phyloP scores from a whole-genome alignment of 2,329 filamentous ascomycete species.

The Xylariales sp. region DNA sequence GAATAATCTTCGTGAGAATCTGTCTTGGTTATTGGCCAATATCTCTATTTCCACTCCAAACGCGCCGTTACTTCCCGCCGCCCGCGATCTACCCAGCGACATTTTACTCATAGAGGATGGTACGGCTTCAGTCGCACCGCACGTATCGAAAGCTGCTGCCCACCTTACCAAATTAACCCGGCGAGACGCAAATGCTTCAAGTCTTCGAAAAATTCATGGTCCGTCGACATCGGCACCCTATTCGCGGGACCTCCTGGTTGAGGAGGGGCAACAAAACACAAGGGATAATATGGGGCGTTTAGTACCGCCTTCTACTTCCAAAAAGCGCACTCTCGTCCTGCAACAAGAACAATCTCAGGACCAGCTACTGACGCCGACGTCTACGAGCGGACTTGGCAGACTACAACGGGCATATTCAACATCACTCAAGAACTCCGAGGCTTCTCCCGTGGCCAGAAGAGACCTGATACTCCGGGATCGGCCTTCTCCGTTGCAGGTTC shows the following conservation, averaged over 20 bases:
- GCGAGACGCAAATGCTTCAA: slow-evolving; percentile 10
- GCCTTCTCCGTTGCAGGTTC: slow-evolving; percentile 12
- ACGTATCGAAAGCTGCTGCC: no score
- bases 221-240: slow-evolving; percentile 10
- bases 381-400: slow-evolving; percentile 25
- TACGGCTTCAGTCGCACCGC: slow-evolving; percentile 8
- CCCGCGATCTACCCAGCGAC: slow-evolving; percentile 17
- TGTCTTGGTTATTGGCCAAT: slow-evolving; percentile 53
- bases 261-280: slow-evolving; percentile 10
- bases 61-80: slow-evolving; percentile 31
- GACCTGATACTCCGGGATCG: slow-evolving; percentile 15
- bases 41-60: slow-evolving; percentile 33
- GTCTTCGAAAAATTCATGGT: slow-evolving; percentile 16
- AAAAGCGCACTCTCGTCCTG: slow-evolving; percentile 38
- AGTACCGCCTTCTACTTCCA: slow-evolving; percentile 37
- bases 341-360: slow-evolving; percentile 36
- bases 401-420: slow-evolving; percentile 31
- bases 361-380: slow-evolving; percentile 37
- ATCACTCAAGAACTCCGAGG: slow-evolving; percentile 20
- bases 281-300: slow-evolving; percentile 40
- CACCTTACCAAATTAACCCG: no score
- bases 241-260: slow-evolving; percentile 14
- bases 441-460: slow-evolving; percentile 14
- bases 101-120: slow-evolving; percentile 16
- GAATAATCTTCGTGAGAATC: slow-evolving; percentile 54